Base-by-base conservation (phyloP, 164 flowering plant genomes). In the Amborella trichopoda region DNA sequence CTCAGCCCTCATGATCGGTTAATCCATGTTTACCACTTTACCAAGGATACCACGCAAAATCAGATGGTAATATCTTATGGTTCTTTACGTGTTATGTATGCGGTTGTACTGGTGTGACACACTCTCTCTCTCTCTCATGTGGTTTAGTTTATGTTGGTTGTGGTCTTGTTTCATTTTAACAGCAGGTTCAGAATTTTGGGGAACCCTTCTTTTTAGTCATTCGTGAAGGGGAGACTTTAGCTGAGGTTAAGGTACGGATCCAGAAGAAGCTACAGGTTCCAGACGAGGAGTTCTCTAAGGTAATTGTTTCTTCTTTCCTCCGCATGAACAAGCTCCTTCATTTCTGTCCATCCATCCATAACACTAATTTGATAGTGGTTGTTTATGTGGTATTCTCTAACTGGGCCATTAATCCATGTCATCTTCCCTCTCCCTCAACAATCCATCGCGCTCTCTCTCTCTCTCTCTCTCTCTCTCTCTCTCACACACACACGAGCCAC, bases 171-270 rank as follows among this genome's bases (percentile, higher is more conserved):
- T 55, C 34, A 18, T 45, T 38, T 49, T 23, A 34, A 59, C 79
- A 84, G 95, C 97, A 85, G 72, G 80, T 88, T 37, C 95, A 85
- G 64, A 83, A 93, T 63, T 93, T 93, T 52, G 99, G 96, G 28
- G 99, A 93, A 27, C 99, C 99, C 28, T 93, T 93, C 63, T 83
- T 93, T 73, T 66, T 93, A 68, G 73, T 85, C 53, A 83, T 88
- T 41, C 95, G 65, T 63, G 96, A 88, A 54, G 95, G 91, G 38
- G 97, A 88, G 62, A 88, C 93, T 24, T 54, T 93, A 49, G 84
- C 89, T 17, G 96, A 93, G 26, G 76, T 88, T 52, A 93, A 83
- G 67, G 54, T 50, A 43, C 81, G 96, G 25, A 67, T 93, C 54
- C 99, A 93, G 48, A 88, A 77, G 75, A 93, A 83, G 55, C 55